Evolutionary conservation across 805 yeast species (phyloP).

Genomic region (Zygosaccharomyces kombuchaensis): DNA sequence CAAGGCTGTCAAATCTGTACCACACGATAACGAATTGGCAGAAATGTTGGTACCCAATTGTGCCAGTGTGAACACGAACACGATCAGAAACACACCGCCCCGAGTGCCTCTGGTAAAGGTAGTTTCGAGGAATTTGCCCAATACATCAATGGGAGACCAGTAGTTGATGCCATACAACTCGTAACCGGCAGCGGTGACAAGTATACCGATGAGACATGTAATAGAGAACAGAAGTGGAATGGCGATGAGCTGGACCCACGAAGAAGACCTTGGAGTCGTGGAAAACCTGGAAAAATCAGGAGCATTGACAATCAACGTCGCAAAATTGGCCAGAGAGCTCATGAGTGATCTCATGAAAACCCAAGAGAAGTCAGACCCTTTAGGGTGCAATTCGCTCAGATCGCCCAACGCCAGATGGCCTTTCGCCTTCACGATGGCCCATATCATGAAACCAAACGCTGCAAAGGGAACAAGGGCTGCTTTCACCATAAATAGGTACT

Average conservation of each 20-base stretch:
- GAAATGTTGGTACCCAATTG: slow-evolving; percentile 73
- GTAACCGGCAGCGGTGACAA: slow-evolving; percentile 67
- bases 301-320: slow-evolving; percentile 73
- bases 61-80: slow-evolving; percentile 62
- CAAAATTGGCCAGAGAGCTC: slow-evolving; percentile 75
- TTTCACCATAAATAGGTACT: slow-evolving; percentile 80
- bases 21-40: slow-evolving; percentile 59
- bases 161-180: slow-evolving; percentile 39
- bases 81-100: slow-evolving; percentile 67
- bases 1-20: slow-evolving; percentile 53
- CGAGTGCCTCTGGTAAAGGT: slow-evolving; percentile 48
- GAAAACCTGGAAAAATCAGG: slow-evolving; percentile 83
- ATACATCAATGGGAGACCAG: slow-evolving; percentile 54
- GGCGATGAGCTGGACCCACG: slow-evolving; percentile 51
- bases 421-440: slow-evolving; percentile 77
- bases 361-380: slow-evolving; percentile 45
- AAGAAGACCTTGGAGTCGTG: slow-evolving; percentile 42
- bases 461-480: slow-evolving; percentile 77
- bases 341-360: slow-evolving; percentile 66
- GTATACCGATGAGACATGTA: slow-evolving; percentile 73
- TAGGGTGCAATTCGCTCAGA: slow-evolving; percentile 20
- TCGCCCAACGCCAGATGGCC: slow-evolving; percentile 42
- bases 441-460: slow-evolving; percentile 74
- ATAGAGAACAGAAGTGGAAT: slow-evolving; percentile 69
- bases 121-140: slow-evolving; percentile 41